Conservation (phyloP, 179 eudicot species). For the Patellifolia procumbens region DNA sequence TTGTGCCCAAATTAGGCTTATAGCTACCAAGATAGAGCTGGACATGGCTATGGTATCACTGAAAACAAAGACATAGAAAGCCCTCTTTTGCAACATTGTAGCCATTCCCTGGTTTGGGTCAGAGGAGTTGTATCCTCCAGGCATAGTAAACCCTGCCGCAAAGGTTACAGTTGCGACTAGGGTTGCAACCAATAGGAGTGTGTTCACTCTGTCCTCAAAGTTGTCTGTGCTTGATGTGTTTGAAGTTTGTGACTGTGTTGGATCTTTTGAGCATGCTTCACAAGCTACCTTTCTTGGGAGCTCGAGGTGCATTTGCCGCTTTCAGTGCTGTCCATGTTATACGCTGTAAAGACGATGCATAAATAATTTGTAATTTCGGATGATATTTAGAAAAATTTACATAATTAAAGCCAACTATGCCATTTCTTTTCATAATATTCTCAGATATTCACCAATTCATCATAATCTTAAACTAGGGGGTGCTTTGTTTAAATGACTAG, state of each 20-base stretch:
- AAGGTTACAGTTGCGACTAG: constrained; percentile 20
- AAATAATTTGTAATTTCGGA: too few relatives aligned
- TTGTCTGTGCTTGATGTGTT: neutral
- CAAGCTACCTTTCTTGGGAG: neutral
- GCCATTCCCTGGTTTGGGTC: constrained; percentile 8
- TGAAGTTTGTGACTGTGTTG: neutral
- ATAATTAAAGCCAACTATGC: too few relatives aligned
- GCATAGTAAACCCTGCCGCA: constrained; percentile 8
- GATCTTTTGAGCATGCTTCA: neutral
- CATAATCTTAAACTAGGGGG: too few relatives aligned
- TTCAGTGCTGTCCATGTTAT: constrained; percentile 27
- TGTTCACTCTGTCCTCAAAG: constrained; percentile 19
- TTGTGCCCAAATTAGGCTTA: constrained; percentile 20
- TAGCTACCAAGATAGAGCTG: constrained; percentile 13
- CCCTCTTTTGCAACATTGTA: neutral
- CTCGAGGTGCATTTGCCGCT: constrained; percentile 28
- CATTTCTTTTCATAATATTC: too few relatives aligned
- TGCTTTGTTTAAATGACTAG: too few relatives aligned
- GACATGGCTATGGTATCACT: constrained; percentile 14
- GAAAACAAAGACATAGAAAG: neutral
- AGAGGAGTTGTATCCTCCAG: constrained; percentile 3
- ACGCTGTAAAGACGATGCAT: constrained; percentile 16
- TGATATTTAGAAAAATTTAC: too few relatives aligned
- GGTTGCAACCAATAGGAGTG: constrained; percentile 14
- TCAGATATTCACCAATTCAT: too few relatives aligned